Conservation (phyloP, 1,139 yeast genomes). For the Tardiomyces digboiensis region DNA sequence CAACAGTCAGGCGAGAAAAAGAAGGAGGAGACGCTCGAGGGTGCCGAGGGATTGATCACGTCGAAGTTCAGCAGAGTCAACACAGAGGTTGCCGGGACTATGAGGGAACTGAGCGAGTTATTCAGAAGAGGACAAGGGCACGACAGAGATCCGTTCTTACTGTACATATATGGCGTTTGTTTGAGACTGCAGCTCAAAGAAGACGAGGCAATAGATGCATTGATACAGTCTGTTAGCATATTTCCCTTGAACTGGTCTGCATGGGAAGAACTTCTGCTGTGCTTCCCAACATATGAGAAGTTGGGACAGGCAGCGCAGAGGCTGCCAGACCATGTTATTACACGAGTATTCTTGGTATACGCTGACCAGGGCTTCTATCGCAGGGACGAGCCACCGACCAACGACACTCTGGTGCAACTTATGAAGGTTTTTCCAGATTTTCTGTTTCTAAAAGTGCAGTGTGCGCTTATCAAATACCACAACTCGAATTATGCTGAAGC, state of each 20-base stretch:
- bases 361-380: constrained; percentile 77
- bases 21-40: constrained; percentile 48
- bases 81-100: constrained; percentile 24
- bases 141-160: constrained; percentile 46
- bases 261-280: constrained; percentile 74
- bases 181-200: constrained; percentile 54
- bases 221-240: constrained; percentile 46
- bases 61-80: constrained; percentile 30
- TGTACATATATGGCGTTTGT: constrained; percentile 54
- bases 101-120: constrained; percentile 22
- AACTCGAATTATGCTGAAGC: constrained; percentile 74
- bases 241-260: constrained; percentile 93
- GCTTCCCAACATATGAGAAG: constrained; percentile 32
- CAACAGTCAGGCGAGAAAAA: constrained; percentile 66
- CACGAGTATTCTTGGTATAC: constrained; percentile 56
- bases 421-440: constrained; percentile 56
- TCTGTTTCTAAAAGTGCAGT: constrained; percentile 66
- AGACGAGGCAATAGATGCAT: constrained; percentile 46
- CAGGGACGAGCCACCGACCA: constrained; percentile 35
- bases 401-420: constrained; percentile 40
- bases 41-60: constrained; percentile 52
- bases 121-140: constrained; percentile 5
- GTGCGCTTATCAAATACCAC: constrained; percentile 74
- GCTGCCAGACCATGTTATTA: constrained; percentile 16
- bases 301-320: constrained; percentile 10